Conservation (phyloP, 805 yeast genomes). For the Yamadazyma kitorensis region DNA sequence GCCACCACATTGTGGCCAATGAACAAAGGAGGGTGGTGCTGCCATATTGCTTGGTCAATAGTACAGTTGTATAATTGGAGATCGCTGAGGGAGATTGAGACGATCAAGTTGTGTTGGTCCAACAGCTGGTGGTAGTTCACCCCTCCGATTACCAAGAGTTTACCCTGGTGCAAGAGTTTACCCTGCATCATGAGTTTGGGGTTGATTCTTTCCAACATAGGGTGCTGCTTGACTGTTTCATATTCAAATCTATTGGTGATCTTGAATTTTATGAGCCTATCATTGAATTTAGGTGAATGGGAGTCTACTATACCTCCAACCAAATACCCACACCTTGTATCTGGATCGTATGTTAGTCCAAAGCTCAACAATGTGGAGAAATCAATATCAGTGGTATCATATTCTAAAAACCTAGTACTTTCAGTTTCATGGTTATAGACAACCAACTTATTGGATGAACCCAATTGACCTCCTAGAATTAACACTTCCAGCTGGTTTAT, state of each 20-base stretch:
- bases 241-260: conserved; percentile 16
- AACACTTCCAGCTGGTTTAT: conserved; percentile 28
- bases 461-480: conserved; percentile 49
- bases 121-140: conserved; percentile 11
- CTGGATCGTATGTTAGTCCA: conserved; percentile 29
- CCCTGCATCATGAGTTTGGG: conserved; percentile 19
- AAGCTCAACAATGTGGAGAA: conserved; percentile 31
- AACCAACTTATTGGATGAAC: conserved; percentile 12
- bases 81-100: conserved; percentile 1
- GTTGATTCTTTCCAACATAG: conserved; percentile 33
- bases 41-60: conserved; percentile 30
- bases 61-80: neutral
- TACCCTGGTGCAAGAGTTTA: too few relatives aligned
- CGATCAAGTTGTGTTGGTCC: conserved; percentile 8
- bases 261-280: conserved; percentile 33
- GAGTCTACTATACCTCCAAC: conserved; percentile 45
- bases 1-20: conserved; percentile 50
- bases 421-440: conserved; percentile 17
- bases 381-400: conserved; percentile 2
- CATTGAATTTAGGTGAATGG: conserved; percentile 28
- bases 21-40: conserved; percentile 42
- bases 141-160: conserved; percentile 37
- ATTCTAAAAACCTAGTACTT: conserved; percentile 12
- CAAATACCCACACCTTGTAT: conserved; percentile 32
- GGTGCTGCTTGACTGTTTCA: conserved; percentile 18